A percentile compares a stretch with the other conserved stretches of the same genome.
phyloP scores from a whole-genome alignment of 78 protist species.

The Thecamonas trahens region DNA sequence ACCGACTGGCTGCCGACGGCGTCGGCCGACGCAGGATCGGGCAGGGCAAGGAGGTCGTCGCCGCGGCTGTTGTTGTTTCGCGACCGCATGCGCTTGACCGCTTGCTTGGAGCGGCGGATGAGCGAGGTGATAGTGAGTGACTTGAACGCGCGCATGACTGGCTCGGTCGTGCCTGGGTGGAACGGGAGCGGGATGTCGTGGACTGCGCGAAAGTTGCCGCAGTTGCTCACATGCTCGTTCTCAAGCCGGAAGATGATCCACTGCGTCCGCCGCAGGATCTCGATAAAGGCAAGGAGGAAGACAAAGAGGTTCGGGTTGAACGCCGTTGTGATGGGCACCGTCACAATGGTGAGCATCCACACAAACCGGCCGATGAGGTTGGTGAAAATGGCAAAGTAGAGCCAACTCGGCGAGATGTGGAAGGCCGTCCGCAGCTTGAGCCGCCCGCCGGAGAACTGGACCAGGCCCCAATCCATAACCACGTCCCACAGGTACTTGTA shows the following conservation, averaged over 20 bases:
- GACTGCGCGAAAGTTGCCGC: conserved; percentile 40
- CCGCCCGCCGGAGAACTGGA: conserved; percentile 33
- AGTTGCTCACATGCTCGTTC: conserved; percentile 50
- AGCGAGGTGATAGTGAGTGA: too few relatives aligned
- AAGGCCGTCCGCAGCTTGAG: conserved; percentile 26
- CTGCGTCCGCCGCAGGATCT: conserved; percentile 36
- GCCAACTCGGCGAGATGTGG: background rate
- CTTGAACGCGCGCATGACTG: too few relatives aligned
- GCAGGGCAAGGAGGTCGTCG: too few relatives aligned
- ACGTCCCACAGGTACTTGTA: conserved; percentile 52
- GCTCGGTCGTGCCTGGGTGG: too few relatives aligned
- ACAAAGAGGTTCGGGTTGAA: conserved; percentile 28
- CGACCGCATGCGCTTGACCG: too few relatives aligned
- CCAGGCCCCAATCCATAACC: conserved; percentile 36
- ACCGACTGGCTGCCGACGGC: too few relatives aligned
- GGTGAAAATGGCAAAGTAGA: conserved; percentile 38
- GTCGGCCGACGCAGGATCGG: too few relatives aligned
- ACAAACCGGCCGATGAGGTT: conserved; percentile 34
- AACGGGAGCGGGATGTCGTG: conserved; percentile 51
- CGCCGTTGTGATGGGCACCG: conserved; percentile 10
- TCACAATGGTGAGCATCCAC: conserved; percentile 47
- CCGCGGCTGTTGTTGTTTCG: too few relatives aligned
- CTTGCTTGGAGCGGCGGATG: too few relatives aligned
- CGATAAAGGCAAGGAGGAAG: conserved; percentile 30
- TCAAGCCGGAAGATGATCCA: conserved; percentile 53